These are phyloP conservation scores for Aureobasidium sp. DNA, from an alignment of 2,329 filamentous ascomycete species.

Conservation along the genomic window DNA sequence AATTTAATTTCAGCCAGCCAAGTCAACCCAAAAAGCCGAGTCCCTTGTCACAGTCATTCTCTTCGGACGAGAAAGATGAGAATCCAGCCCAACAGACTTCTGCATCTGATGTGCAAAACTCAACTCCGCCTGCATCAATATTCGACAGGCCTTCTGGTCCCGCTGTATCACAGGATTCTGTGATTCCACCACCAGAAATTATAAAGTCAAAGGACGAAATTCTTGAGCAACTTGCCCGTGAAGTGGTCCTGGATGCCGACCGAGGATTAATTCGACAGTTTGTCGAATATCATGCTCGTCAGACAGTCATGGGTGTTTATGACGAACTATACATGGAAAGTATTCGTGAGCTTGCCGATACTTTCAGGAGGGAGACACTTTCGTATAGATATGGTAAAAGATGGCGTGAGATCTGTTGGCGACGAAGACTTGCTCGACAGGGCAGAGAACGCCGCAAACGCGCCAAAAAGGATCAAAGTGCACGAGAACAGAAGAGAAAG, in stretches of 20 bases:
- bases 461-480: slow-evolving; percentile 17
- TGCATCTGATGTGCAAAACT: not conserved
- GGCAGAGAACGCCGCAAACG: slow-evolving; percentile 29
- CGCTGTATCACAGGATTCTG: slow-evolving; percentile 12
- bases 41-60: slow-evolving; percentile 28
- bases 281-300: slow-evolving; percentile 34
- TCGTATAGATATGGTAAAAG: slow-evolving; percentile 30
- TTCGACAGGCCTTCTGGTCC: not conserved
- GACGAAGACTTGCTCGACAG: slow-evolving; percentile 29
- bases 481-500: slow-evolving; percentile 22
- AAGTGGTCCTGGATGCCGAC: slow-evolving; percentile 32
- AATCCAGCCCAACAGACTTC: not conserved
- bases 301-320: slow-evolving; percentile 30
- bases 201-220: slow-evolving; percentile 17
- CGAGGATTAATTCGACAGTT: slow-evolving; percentile 41
- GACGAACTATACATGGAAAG: slow-evolving; percentile 29
- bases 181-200: slow-evolving; percentile 15
- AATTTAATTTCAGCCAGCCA: slow-evolving; percentile 17
- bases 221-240: slow-evolving; percentile 29
- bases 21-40: slow-evolving; percentile 28
- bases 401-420: slow-evolving; percentile 34
- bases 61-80: not conserved
- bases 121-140: not conserved
- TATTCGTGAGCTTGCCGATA: slow-evolving; percentile 25
- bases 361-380: slow-evolving; percentile 29